Evolutionary conservation across 371 early-diverging fungal species (phyloP).

Genomic region (Smittium mucronatum): DNA sequence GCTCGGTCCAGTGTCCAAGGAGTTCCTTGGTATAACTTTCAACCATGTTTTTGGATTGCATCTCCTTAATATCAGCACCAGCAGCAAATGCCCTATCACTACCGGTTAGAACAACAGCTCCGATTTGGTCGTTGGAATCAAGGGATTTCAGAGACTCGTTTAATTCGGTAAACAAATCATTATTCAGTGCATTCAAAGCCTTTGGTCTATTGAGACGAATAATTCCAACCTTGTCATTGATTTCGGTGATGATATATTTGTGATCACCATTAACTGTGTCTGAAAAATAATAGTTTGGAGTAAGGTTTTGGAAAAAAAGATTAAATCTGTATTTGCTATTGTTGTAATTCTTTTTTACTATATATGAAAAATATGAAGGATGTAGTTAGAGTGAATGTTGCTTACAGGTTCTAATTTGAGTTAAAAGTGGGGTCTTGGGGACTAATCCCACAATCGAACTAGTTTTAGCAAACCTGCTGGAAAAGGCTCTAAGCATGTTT

Average conservation of each 20-base stretch:
- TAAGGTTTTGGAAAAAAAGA: too few species aligned
- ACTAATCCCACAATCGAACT: too few species aligned
- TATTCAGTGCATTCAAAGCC: conserved; percentile 92
- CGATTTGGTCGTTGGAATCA: conserved; percentile 65
- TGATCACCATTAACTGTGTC: conserved; percentile 6
- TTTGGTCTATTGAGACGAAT: conserved; percentile 88
- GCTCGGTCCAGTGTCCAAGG: conserved; percentile 73
- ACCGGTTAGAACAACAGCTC: conserved; percentile 91
- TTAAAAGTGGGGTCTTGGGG: too few species aligned
- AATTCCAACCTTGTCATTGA: conserved; percentile 72
- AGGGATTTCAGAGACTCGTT: conserved; percentile 71
- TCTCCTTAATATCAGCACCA: conserved; percentile 98
- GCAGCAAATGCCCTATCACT: conserved; percentile 94
- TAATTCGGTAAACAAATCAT: conserved; percentile 79
- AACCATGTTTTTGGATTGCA: conserved; percentile 74
- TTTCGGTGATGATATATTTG: conserved; percentile 49
- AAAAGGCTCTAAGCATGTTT: too few species aligned
- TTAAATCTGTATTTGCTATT: background rate
- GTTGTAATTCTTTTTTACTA: background rate
- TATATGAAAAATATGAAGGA: background rate
- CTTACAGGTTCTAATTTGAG: too few species aligned
- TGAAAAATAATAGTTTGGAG: background rate
- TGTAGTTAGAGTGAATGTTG: background rate
- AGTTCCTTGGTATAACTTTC: conserved; percentile 82
- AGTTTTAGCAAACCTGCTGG: too few species aligned